Evolutionary conservation across 1,284 basidiomycete species (phyloP).

Genomic region (Heterobasidion parviporum): DNA sequence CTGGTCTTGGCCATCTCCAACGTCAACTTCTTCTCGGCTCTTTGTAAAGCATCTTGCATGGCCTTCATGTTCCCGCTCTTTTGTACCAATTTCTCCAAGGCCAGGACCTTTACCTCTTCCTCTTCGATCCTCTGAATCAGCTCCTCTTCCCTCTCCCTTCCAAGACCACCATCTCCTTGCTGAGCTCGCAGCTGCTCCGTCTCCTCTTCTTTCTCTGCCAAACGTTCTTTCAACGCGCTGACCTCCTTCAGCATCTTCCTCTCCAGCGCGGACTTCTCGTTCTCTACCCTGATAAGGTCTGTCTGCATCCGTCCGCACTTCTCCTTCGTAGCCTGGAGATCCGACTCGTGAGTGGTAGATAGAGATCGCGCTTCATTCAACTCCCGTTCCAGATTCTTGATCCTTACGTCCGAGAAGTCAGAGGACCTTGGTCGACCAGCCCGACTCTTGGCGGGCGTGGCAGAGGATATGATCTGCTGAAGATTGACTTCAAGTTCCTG

Average conservation of each 20-base stretch:
- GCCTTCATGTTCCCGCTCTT: slow-evolving; percentile 26
- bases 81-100: slow-evolving; percentile 37
- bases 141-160: slow-evolving; percentile 42
- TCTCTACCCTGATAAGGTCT: slow-evolving; percentile 43
- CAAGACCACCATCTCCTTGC: slow-evolving; percentile 21
- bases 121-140: slow-evolving; percentile 54
- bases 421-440: slow-evolving; percentile 35
- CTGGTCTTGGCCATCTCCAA: slow-evolving; percentile 31
- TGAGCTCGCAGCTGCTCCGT: slow-evolving; percentile 16
- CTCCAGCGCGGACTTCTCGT: slow-evolving; percentile 50
- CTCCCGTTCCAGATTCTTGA: slow-evolving; percentile 46
- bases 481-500: slow-evolving; percentile 45
- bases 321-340: slow-evolving; percentile 31
- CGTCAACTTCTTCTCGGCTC: slow-evolving; percentile 32
- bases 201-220: slow-evolving; percentile 12
- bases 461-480: slow-evolving; percentile 23
- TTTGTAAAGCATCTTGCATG: slow-evolving; percentile 31
- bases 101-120: slow-evolving; percentile 51
- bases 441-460: slow-evolving; percentile 8
- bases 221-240: slow-evolving; percentile 48
- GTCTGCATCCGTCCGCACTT: slow-evolving; percentile 41
- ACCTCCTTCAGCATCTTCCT: slow-evolving; percentile 30
- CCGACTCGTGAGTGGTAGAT: slow-evolving; percentile 34
- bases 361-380: slow-evolving; percentile 34
- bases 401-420: slow-evolving; percentile 39